Evolutionary conservation across 768 basidiomycete genomes (phyloP).

Genomic region (Panus rudis): DNA sequence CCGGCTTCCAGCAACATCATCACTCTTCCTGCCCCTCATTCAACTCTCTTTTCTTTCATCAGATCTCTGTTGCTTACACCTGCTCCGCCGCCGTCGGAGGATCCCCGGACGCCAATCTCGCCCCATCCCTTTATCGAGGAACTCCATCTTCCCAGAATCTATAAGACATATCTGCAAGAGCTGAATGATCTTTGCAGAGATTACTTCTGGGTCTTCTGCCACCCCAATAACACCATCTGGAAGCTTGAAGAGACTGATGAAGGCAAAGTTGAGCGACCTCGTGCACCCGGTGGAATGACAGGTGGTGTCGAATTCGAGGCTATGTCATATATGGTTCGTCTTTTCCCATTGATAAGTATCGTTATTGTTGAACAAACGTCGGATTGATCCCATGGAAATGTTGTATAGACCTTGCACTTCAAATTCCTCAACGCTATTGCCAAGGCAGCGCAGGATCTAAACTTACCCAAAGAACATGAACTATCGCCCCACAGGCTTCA

Average conservation of each 20-base stretch:
- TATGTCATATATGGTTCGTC: constrained; percentile 85
- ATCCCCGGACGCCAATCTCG: constrained; percentile 51
- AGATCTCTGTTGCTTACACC: constrained; percentile 70
- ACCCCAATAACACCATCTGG: constrained; percentile 92
- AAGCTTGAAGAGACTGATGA: constrained; percentile 77
- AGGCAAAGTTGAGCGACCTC: constrained; percentile 76
- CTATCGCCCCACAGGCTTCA: constrained; percentile 82
- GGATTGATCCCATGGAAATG: background rate
- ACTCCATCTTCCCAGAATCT: constrained; percentile 62
- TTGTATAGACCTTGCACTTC: constrained; percentile 73
- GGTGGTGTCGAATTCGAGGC: constrained; percentile 98
- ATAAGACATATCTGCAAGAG: constrained; percentile 77
- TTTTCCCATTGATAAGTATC: background rate
- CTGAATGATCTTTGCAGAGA: constrained; percentile 88
- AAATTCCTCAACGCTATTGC: constrained; percentile 80
- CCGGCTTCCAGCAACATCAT: constrained; percentile 41
- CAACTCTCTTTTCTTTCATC: constrained; percentile 64
- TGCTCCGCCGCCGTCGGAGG: constrained; percentile 58
- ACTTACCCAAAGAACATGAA: constrained; percentile 60
- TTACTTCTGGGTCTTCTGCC: constrained; percentile 97
- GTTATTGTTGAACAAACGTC: background rate
- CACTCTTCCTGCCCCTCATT: constrained; percentile 67
- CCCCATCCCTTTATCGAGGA: constrained; percentile 79
- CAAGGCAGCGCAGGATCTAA: constrained; percentile 54
- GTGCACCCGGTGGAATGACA: constrained; percentile 96